A percentile compares a stretch with the other conserved stretches of the same genome.
Evolutionary conservation across 1,284 basidiomycete species (phyloP).

Genomic region (Malassezia equina): DNA sequence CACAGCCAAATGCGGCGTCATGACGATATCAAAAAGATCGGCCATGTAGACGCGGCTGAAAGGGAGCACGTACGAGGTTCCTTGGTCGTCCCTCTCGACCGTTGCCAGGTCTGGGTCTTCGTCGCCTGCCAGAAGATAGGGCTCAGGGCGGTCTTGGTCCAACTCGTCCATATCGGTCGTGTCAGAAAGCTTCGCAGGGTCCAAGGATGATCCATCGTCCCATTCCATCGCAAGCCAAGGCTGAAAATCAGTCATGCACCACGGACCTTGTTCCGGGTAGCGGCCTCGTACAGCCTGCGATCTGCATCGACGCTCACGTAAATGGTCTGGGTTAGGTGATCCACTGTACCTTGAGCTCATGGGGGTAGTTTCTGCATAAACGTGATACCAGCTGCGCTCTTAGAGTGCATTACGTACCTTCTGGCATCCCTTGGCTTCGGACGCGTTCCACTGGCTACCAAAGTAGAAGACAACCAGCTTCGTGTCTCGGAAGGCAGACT

Average conservation of each 20-base stretch:
- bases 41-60: conserved; percentile 49
- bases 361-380: conserved; percentile 37
- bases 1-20: conserved; percentile 45
- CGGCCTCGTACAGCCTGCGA: conserved; percentile 40
- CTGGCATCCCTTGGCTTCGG: conserved; percentile 32
- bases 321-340: conserved; percentile 19
- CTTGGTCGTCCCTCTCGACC: conserved; percentile 30
- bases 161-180: neutral
- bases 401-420: neutral
- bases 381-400: conserved; percentile 24
- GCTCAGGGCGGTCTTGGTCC: neutral
- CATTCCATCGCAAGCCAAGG: conserved; percentile 48
- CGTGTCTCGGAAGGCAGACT: conserved; percentile 38
- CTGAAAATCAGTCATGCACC: neutral
- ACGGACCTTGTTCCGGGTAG: conserved; percentile 35
- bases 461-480: conserved; percentile 49
- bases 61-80: conserved; percentile 47
- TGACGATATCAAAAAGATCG: conserved; percentile 46
- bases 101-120: conserved; percentile 46
- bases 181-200: neutral
- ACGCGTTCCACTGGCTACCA: conserved; percentile 40
- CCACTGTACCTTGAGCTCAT: conserved; percentile 40
- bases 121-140: conserved; percentile 48
- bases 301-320: conserved; percentile 48
- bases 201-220: conserved; percentile 47